Evolutionary conservation across 352 stramenopile species (phyloP).

Genomic region (Phytophthora crassamura): DNA sequence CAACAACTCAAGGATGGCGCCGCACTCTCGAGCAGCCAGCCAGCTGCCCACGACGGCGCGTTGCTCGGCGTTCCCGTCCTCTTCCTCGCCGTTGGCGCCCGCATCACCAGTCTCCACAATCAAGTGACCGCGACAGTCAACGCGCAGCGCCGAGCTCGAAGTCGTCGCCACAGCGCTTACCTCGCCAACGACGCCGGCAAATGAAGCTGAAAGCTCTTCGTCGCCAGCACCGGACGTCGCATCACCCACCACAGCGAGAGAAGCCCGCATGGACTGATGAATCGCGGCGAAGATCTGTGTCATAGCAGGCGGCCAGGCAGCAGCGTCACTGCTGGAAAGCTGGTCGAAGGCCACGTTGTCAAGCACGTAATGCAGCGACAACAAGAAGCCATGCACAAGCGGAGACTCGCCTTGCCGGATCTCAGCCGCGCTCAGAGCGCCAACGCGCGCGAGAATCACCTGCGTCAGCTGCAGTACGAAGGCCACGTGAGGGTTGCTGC

Average conservation of each 20-base stretch:
- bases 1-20: conserved; percentile 77
- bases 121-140: conserved; percentile 84
- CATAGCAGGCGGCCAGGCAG: conserved; percentile 58
- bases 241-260: conserved; percentile 77
- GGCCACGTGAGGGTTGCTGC: conserved; percentile 38
- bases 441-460: conserved; percentile 54
- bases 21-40: conserved; percentile 85
- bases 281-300: conserved; percentile 59
- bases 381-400: conserved; percentile 76
- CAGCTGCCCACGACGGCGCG: conserved; percentile 87
- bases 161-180: conserved; percentile 64
- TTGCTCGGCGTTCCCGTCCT: conserved; percentile 66
- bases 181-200: conserved; percentile 70
- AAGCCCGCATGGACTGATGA: conserved; percentile 66
- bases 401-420: conserved; percentile 58
- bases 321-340: conserved; percentile 26
- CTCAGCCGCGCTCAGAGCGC: conserved; percentile 35
- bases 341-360: conserved; percentile 60
- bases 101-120: conserved; percentile 59
- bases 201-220: conserved; percentile 67
- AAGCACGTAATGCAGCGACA: conserved; percentile 83
- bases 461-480: conserved; percentile 68
- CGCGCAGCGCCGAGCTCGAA: conserved; percentile 57
- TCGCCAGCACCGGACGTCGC: conserved; percentile 71
- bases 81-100: conserved; percentile 42